Evolutionary conservation across 2,329 filamentous ascomycete species (phyloP).

Genomic region (Aspergillus niger): DNA sequence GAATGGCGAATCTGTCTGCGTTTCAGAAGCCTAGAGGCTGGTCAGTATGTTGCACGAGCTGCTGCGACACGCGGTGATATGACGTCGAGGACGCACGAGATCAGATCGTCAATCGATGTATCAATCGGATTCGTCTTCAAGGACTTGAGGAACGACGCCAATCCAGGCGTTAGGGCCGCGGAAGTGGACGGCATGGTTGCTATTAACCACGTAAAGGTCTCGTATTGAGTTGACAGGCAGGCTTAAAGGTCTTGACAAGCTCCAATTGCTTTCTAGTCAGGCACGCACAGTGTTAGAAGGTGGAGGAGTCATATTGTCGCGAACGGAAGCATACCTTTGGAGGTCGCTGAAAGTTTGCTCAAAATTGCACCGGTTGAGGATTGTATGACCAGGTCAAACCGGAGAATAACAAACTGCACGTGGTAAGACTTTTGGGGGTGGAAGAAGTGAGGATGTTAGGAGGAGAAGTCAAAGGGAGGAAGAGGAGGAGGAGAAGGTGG

Average conservation of each 20-base stretch:
- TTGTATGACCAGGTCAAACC: not conserved
- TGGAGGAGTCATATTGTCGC: conserved; percentile 3
- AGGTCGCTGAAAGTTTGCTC: not conserved
- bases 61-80: conserved; percentile 10
- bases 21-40: conserved; percentile 71
- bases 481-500: conserved; percentile 13
- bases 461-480: conserved; percentile 9
- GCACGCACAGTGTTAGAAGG: conserved; percentile 2
- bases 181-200: conserved; percentile 59
- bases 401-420: not conserved
- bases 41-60: conserved; percentile 19
- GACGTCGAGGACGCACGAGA: conserved; percentile 63
- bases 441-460: not conserved
- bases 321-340: not conserved
- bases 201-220: not conserved
- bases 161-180: conserved; percentile 66
- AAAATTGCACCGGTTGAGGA: not conserved
- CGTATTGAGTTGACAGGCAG: not conserved
- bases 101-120: conserved; percentile 77
- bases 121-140: conserved; percentile 76
- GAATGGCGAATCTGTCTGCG: conserved; percentile 85
- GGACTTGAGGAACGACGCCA: conserved; percentile 77
- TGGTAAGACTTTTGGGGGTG: not conserved
- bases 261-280: conserved; percentile 1
- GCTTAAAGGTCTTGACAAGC: conserved; percentile 6